Percentiles rank a stretch among this genome's conserved stretches.
phyloP scores from a whole-genome alignment of 2,329 filamentous ascomycete species.

The Colletotrichum brevisporum region DNA sequence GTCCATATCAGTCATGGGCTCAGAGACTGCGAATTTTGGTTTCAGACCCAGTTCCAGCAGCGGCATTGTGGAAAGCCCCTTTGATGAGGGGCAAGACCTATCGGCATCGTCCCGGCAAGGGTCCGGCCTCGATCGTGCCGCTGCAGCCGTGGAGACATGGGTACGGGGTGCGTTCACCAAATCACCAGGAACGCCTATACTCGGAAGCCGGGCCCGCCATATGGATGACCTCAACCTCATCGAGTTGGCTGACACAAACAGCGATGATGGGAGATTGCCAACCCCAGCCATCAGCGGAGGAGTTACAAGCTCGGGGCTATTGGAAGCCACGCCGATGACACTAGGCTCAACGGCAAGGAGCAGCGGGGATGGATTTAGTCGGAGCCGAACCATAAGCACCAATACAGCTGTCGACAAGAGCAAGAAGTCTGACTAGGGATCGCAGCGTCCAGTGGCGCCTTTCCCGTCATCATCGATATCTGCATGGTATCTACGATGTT shows the following conservation, averaged over 20 bases:
- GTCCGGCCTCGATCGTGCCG: constrained; percentile 82
- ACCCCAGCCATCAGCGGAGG: constrained; percentile 34
- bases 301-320: constrained; percentile 45
- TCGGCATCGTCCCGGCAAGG: constrained; percentile 60
- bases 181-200: constrained; percentile 65
- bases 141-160: constrained; percentile 91
- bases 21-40: constrained; percentile 71
- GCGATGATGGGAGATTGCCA: constrained; percentile 64
- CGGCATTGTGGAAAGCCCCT: constrained; percentile 66
- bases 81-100: constrained; percentile 62
- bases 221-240: constrained; percentile 74
- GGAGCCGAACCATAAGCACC: constrained; percentile 50
- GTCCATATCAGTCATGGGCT: constrained; percentile 75
- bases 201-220: constrained; percentile 54
- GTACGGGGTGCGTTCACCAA: constrained; percentile 84
- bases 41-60: constrained; percentile 58
- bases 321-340: constrained; percentile 47
- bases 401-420: constrained; percentile 54
- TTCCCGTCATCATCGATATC: background rate
- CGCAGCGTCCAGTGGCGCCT: background rate
- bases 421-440: constrained; percentile 60
- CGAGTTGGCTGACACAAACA: constrained; percentile 75
- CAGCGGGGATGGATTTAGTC: constrained; percentile 54
- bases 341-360: constrained; percentile 55
- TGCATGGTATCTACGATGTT: background rate